These are phyloP conservation scores for Talaromyces verruculosus DNA, from an alignment of 2,329 filamentous ascomycete genomes.

Conservation along the genomic window DNA sequence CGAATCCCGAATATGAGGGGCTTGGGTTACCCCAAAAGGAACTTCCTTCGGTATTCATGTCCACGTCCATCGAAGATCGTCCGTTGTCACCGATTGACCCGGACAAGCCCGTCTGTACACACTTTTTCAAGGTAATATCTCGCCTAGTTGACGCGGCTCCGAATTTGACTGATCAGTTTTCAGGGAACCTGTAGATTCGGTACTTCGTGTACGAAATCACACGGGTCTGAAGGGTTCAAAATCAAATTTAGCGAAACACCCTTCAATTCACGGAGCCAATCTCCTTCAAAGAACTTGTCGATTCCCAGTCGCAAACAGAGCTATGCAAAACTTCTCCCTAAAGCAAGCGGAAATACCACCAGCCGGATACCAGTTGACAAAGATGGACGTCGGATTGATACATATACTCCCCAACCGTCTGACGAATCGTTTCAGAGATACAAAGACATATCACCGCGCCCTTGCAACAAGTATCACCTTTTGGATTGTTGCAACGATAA, in stretches of 20 bases:
- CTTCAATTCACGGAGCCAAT: background rate
- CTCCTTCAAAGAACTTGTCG: background rate
- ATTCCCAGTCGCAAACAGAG: slow-evolving; percentile 30
- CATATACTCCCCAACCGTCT: slow-evolving; percentile 39
- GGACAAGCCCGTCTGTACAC: background rate
- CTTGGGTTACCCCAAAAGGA: background rate
- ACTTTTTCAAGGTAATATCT: background rate
- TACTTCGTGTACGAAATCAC: background rate
- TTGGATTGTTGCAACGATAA: slow-evolving; percentile 40
- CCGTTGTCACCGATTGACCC: background rate
- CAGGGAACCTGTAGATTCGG: background rate
- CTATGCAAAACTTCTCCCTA: slow-evolving; percentile 24
- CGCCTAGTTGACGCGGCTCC: background rate
- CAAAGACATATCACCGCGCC: slow-evolving; percentile 43
- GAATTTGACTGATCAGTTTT: background rate
- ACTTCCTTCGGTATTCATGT: background rate
- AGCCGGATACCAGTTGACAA: slow-evolving; percentile 50
- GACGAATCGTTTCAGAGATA: slow-evolving; percentile 40
- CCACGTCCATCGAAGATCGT: background rate
- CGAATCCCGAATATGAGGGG: background rate
- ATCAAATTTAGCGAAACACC: background rate
- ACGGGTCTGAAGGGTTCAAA: background rate
- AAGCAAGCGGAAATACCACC: slow-evolving; percentile 22
- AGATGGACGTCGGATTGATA: slow-evolving; percentile 50
- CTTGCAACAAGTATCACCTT: slow-evolving; percentile 53